Evolutionary conservation across 1,139 yeast genomes (phyloP).

Genomic region (Geotrichum candidum): DNA sequence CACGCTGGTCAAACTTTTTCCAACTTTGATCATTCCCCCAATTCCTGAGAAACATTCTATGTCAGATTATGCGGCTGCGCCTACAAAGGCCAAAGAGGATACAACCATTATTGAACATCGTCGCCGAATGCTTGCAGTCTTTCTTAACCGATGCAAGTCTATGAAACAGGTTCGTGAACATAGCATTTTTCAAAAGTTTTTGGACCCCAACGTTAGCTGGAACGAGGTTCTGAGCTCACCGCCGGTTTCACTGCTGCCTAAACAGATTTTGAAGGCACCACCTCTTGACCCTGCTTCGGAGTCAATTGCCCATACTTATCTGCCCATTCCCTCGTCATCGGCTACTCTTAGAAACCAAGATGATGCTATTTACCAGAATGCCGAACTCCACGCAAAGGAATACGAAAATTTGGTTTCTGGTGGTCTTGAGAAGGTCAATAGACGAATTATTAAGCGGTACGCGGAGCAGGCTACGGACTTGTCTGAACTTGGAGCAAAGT

Average conservation of each 20-base stretch:
- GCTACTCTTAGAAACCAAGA: slow-evolving; percentile 33
- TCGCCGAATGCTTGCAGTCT: slow-evolving; percentile 69
- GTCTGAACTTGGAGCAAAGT: slow-evolving; percentile 62
- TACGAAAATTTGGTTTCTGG: slow-evolving; percentile 51
- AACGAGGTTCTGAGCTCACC: slow-evolving; percentile 49
- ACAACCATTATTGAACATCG: slow-evolving; percentile 51
- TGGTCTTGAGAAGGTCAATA: slow-evolving; percentile 61
- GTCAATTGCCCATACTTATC: slow-evolving; percentile 51
- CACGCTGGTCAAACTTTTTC: slow-evolving; percentile 65
- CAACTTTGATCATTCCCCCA: slow-evolving; percentile 82
- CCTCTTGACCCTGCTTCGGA: slow-evolving; percentile 50
- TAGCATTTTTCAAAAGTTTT: slow-evolving; percentile 64
- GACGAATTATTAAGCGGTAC: slow-evolving; percentile 55
- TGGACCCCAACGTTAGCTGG: slow-evolving; percentile 86
- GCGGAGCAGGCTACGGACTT: slow-evolving; percentile 61
- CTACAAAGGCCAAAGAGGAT: slow-evolving; percentile 54
- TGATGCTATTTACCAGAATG: slow-evolving; percentile 39
- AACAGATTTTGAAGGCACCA: slow-evolving; percentile 49
- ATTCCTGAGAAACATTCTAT: slow-evolving; percentile 87
- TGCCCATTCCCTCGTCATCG: slow-evolving; percentile 57
- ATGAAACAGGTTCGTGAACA: slow-evolving; percentile 53
- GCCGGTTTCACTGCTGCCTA: slow-evolving; percentile 50
- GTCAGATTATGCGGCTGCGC: slow-evolving; percentile 46
- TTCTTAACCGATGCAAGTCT: slow-evolving; percentile 66
- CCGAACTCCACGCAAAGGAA: slow-evolving; percentile 47